Conservation (phyloP, 106 monocot species). For the Amphibolis antarctica region DNA sequence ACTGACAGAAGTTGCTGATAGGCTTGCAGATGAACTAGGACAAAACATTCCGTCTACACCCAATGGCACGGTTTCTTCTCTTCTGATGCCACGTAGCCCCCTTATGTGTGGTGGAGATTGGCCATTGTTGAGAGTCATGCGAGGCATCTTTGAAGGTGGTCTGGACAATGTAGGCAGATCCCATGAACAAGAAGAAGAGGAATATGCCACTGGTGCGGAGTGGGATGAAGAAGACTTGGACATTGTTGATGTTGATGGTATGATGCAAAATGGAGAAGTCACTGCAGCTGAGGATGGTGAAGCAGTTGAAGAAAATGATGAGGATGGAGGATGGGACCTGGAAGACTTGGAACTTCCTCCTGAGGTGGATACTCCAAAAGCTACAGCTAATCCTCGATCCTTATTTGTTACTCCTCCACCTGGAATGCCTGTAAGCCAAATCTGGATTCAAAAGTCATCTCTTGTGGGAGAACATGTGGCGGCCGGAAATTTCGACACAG, state of each 20-base stretch:
- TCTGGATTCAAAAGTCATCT: constrained; percentile 85
- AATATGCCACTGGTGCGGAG: constrained; percentile 35
- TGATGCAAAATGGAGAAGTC: constrained; percentile 35
- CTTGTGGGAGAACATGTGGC: constrained; percentile 81
- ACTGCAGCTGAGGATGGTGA: constrained; percentile 29
- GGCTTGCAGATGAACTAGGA: constrained; percentile 69
- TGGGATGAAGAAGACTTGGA: constrained; percentile 84
- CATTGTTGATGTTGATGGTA: constrained; percentile 42
- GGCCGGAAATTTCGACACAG: constrained; percentile 77
- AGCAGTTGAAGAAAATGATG: constrained; percentile 44
- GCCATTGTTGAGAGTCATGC: constrained; percentile 76
- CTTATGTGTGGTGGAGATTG: constrained; percentile 57
- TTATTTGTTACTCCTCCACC: constrained; percentile 57
- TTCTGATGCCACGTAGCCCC: constrained; percentile 65
- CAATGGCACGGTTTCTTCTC: constrained; percentile 40
- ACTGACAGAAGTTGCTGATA: constrained; percentile 52
- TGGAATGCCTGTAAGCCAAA: constrained; percentile 79
- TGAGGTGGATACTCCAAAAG: constrained; percentile 46
- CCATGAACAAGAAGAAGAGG: constrained; percentile 35
- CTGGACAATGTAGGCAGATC: constrained; percentile 41
- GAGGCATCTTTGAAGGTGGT: constrained; percentile 76
- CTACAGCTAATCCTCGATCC: constrained; percentile 23
- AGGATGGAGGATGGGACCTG: constrained; percentile 75
- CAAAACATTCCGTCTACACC: constrained; percentile 56
- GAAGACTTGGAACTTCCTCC: constrained; percentile 78